Evolutionary conservation across 257 asterid species (phyloP).

Genomic region (Solanum bulbocastanum): DNA sequence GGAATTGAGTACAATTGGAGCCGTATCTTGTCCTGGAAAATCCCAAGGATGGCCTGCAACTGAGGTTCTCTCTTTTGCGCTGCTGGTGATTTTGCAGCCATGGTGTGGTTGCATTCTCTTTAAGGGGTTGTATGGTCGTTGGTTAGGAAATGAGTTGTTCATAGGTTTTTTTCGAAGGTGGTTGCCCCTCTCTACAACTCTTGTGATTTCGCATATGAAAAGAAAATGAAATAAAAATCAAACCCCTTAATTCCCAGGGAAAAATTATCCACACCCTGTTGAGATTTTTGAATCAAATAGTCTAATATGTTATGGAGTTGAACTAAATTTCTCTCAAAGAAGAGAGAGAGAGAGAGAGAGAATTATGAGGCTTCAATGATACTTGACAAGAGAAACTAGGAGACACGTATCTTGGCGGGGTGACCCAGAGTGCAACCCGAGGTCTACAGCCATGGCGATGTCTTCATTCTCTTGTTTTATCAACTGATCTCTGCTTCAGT

Average conservation of each 20-base stretch:
- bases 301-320: not conserved
- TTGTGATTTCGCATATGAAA: not conserved
- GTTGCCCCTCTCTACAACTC: conserved; percentile 3
- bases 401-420: not conserved
- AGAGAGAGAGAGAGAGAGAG: not conserved
- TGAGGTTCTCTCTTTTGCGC: not conserved
- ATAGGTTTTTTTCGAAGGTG: not conserved
- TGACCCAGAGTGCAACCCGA: not conserved
- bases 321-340: not conserved
- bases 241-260: not conserved
- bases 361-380: not conserved
- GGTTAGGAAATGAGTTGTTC: not conserved
- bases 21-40: not conserved
- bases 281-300: not conserved
- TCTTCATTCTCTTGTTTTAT: not conserved
- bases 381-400: not conserved
- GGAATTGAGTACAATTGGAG: not conserved
- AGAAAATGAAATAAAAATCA: not conserved
- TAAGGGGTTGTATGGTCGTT: not conserved
- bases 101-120: not conserved
- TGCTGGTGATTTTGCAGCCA: not conserved
- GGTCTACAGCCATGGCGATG: not conserved
- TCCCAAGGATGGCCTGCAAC: not conserved
- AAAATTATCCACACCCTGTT: not conserved
- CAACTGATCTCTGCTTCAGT: not conserved